Evolutionary conservation across 805 yeast genomes (phyloP).

Genomic region (Cyberlindnera euphorbiae): DNA sequence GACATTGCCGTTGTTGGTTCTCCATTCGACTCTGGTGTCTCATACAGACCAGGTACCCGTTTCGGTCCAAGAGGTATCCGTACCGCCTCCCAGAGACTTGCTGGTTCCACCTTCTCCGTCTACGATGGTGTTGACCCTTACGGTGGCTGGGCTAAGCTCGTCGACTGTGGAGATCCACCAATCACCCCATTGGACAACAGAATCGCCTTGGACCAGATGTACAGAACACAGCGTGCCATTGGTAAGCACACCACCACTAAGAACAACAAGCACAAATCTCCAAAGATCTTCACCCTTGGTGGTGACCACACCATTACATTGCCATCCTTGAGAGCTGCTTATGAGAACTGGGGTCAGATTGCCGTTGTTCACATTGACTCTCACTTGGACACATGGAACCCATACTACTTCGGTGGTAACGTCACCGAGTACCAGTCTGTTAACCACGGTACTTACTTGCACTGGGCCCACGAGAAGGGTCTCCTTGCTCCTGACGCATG

Average conservation of each 20-base stretch:
- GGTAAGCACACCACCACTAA: constrained; percentile 31
- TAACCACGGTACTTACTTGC: constrained; percentile 68
- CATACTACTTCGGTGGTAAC: constrained; percentile 58
- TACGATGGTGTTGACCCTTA: constrained; percentile 58
- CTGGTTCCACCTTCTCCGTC: constrained; percentile 35
- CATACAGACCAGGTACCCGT: constrained; percentile 49
- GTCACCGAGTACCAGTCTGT: constrained; percentile 51
- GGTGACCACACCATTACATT: constrained; percentile 53
- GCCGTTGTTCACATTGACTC: constrained; percentile 56
- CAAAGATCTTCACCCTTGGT: constrained; percentile 45
- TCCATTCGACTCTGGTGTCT: constrained; percentile 51
- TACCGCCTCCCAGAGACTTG: constrained; percentile 41
- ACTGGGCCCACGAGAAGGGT: constrained; percentile 66
- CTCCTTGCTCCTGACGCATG: constrained; percentile 44
- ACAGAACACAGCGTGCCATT: constrained; percentile 43
- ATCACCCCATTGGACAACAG: constrained; percentile 61
- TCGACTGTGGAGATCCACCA: constrained; percentile 62
- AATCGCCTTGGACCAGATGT: constrained; percentile 55
- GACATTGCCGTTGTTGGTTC: constrained; percentile 46
- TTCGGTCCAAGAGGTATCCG: constrained; percentile 49
- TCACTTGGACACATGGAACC: constrained; percentile 70
- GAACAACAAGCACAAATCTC: constrained; percentile 26
- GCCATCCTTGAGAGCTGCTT: constrained; percentile 44
- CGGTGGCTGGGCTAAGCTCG: constrained; percentile 41
- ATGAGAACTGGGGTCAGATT: constrained; percentile 41